Percentiles rank a stretch among this genome's conserved stretches.
Evolutionary conservation across 192 early-diverging fungal genomes (phyloP).

Genomic region (Coemansia sp.): DNA sequence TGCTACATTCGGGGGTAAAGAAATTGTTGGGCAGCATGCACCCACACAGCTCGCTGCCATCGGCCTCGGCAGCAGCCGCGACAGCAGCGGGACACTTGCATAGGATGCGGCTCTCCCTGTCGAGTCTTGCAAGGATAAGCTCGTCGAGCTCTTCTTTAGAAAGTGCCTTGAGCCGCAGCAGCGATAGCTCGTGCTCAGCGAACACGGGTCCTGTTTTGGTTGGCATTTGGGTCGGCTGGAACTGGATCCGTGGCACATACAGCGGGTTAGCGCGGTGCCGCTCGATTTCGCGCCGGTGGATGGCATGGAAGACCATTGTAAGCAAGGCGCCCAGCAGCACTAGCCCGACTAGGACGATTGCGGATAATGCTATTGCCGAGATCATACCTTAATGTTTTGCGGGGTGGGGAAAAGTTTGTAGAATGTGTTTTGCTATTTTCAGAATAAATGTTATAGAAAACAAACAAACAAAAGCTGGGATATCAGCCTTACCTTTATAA

Average conservation of each 20-base stretch:
- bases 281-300: slow-evolving; percentile 6
- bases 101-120: neutral
- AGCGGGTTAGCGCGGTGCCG: neutral
- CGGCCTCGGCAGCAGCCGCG: neutral
- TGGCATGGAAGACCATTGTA: slow-evolving; percentile 5
- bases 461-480: too few relatives aligned
- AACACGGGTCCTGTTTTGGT: slow-evolving; percentile 7
- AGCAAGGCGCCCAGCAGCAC: slow-evolving; percentile 2
- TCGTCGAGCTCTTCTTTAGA: slow-evolving; percentile 7
- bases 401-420: neutral
- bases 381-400: neutral
- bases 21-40: neutral
- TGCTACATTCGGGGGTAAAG: slow-evolving; percentile 23
- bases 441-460: too few relatives aligned
- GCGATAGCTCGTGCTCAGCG: slow-evolving; percentile 10
- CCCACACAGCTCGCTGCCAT: neutral
- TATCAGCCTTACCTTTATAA: too few relatives aligned
- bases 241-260: slow-evolving; percentile 5
- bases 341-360: slow-evolving; percentile 3
- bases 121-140: neutral
- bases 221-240: slow-evolving; percentile 6
- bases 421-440: neutral
- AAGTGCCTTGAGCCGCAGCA: slow-evolving; percentile 13
- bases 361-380: slow-evolving; percentile 6
- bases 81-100: neutral